Base-by-base conservation (phyloP, 2,329 filamentous ascomycete genomes). In the Meredithiella fracta region DNA sequence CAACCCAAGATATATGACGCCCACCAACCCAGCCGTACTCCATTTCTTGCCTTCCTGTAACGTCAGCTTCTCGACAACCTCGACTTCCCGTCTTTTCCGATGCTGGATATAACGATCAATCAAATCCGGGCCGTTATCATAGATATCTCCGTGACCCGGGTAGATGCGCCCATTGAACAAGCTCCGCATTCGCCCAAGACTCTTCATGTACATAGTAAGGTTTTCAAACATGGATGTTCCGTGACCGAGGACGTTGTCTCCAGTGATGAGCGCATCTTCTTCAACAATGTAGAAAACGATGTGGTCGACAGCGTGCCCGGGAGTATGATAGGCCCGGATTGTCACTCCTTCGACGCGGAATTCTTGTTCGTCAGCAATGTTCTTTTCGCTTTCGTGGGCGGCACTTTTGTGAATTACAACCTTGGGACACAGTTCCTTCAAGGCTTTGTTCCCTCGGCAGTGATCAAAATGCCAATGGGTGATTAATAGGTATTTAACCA, bases 381-480 rank as follows among this genome's bases (percentile, higher is more conserved):
- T 67, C 2, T 65, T 64, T 23, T 56, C 52, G 64, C 83, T 78
- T 0, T 67, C 70, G 2, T 69, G 62, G 1, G 67, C 69, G 0
- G 84, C 82, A 37, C 78, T 68, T 61, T 81, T 71, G 67, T 92
- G 91, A 40, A 92, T 68, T 22, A 71, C 71, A 5, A 77, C 80
- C 17, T 73, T 65, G 0, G 86, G 83, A n/a, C 74, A 85, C 23
- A 83, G 65, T 14, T 70, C 67, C 17, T 82, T 70, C 1, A 96
- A 72, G 62, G 94, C 81, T 2, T 70, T 66, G 23, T 96, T 77
- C 6, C 92, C 92, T 23, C 82, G 79, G 5, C 82, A 76, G 65
- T 98, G 92, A 65, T 98, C 92, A 44, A 72, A 77, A 65, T 98
- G 92, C 88, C 90, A 94, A 67, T 98, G 92, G 0, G 90, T 94